Conservation (phyloP, 108 stramenopile genomes). For the Nitzschia sp. region DNA sequence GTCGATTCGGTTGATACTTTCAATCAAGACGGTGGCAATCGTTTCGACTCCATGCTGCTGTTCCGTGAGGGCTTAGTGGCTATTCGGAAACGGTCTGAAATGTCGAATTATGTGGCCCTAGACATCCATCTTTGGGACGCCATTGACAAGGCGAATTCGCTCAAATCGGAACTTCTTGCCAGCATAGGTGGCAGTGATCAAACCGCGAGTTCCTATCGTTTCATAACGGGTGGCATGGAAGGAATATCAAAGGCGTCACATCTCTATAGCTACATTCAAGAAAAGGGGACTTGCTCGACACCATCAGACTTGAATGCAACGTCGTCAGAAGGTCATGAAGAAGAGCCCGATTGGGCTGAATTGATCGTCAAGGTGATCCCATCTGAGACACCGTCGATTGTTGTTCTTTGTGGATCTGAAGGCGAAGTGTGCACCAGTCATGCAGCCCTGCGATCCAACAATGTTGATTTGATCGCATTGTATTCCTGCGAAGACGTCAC, state of each 20-base stretch:
- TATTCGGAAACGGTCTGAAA: background rate
- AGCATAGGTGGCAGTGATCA: background rate
- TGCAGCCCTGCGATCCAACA: background rate
- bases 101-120: background rate
- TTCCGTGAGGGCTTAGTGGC: background rate
- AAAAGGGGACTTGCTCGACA: background rate
- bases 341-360: background rate
- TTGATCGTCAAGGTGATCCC: background rate
- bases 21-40: background rate
- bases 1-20: background rate
- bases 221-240: slow-evolving; percentile 67
- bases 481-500: slow-evolving; percentile 15
- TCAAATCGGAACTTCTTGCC: background rate
- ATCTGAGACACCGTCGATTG: background rate
- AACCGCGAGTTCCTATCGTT: slow-evolving; percentile 47
- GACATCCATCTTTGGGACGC: slow-evolving; percentile 10
- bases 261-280: background rate
- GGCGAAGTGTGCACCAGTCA: background rate
- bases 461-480: background rate
- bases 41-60: background rate
- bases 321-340: background rate
- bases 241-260: background rate
- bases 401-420: background rate
- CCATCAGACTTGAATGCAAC: too few relatives aligned
- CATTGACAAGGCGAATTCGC: slow-evolving; percentile 6